Conservation (phyloP, 768 basidiomycete species). For the Leccinellum rugosiceps region DNA sequence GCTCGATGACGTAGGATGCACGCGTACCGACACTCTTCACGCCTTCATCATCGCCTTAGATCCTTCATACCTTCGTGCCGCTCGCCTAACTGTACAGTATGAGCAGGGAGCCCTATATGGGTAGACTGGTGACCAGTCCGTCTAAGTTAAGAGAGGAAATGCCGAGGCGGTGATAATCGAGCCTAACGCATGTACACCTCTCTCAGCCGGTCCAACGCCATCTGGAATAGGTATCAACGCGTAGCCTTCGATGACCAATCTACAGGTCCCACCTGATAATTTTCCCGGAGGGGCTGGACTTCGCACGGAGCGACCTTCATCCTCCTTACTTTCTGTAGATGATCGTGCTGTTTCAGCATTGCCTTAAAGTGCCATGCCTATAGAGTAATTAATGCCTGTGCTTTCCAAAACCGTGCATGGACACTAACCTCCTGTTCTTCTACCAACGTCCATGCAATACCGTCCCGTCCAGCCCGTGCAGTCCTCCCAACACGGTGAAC, state of each 20-base stretch:
- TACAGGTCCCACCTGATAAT: slow-evolving; percentile 62
- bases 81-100: too few species aligned
- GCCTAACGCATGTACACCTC: slow-evolving; percentile 24
- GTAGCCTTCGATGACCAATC: not conserved
- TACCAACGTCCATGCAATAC: slow-evolving; percentile 92
- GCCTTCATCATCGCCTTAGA: too few species aligned
- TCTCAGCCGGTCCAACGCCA: slow-evolving; percentile 28
- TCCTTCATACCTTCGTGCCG: too few species aligned
- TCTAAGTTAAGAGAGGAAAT: too few species aligned
- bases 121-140: too few species aligned
- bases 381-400: slow-evolving; percentile 2
- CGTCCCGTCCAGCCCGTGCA: slow-evolving; percentile 84
- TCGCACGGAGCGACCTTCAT: slow-evolving; percentile 62
- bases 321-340: slow-evolving; percentile 66
- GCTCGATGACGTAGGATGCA: too few species aligned
- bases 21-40: too few species aligned
- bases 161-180: too few species aligned
- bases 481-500: slow-evolving; percentile 97
- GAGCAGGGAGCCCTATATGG: too few species aligned
- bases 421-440: slow-evolving; percentile 83
- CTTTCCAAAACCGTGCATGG: not conserved
- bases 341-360: slow-evolving; percentile 71
- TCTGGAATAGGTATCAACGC: slow-evolving; percentile 16
- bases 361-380: slow-evolving; percentile 87
- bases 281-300: slow-evolving; percentile 47